Conservation (phyloP, 768 basidiomycete genomes). For the Kwoniella botswanensis region DNA sequence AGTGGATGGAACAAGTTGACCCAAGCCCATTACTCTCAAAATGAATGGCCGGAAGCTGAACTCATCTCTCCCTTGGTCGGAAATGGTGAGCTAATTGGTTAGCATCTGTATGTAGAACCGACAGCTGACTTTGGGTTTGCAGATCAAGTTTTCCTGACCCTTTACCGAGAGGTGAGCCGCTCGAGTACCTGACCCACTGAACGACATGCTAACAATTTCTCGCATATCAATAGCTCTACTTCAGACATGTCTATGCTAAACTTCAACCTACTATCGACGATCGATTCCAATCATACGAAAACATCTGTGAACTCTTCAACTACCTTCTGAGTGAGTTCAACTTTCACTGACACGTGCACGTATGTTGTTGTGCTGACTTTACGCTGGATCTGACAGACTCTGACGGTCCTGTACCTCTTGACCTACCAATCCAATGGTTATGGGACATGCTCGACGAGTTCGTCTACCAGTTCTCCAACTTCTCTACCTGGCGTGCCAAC, state of each 20-base stretch:
- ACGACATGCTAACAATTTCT: background rate
- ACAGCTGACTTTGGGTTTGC: background rate
- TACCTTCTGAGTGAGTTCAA: slow-evolving; percentile 80
- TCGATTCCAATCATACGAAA: slow-evolving; percentile 87
- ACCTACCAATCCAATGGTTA: slow-evolving; percentile 95
- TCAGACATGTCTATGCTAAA: slow-evolving; percentile 86
- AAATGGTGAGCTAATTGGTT: slow-evolving; percentile 67
- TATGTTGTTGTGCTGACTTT: background rate
- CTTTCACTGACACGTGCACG: background rate
- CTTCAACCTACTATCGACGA: slow-evolving; percentile 95
- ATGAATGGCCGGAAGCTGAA: slow-evolving; percentile 98
- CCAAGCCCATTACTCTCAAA: slow-evolving; percentile 89
- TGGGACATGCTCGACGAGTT: slow-evolving; percentile 65
- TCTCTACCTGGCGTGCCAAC: slow-evolving; percentile 85
- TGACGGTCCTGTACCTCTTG: slow-evolving; percentile 88
- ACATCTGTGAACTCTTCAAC: slow-evolving; percentile 98
- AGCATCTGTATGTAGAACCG: background rate
- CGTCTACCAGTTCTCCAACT: slow-evolving; percentile 97
- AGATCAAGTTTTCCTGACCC: slow-evolving; percentile 94
- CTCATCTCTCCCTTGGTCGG: slow-evolving; percentile 91
- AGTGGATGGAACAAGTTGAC: slow-evolving; percentile 97
- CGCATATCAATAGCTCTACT: slow-evolving; percentile 45
- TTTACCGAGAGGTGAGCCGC: slow-evolving; percentile 88
- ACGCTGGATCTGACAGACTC: slow-evolving; percentile 67
- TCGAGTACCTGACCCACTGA: background rate